Evolutionary conservation across 2,329 filamentous ascomycete species (phyloP).

Genomic region (Aspergillus sp.): DNA sequence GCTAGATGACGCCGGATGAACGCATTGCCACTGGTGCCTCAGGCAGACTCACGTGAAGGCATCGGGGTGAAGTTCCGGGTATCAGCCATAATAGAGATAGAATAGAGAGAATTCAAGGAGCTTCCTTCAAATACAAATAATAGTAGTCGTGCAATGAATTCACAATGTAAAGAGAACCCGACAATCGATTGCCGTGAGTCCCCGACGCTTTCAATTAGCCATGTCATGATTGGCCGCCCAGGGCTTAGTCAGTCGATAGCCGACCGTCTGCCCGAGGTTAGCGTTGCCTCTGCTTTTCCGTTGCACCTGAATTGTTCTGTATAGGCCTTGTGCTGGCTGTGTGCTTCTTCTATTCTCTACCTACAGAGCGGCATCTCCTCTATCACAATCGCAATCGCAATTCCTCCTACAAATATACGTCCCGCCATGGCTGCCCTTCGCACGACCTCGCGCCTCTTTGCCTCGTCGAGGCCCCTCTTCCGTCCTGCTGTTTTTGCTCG

Average conservation of each 20-base stretch:
- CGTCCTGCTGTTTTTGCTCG: slow-evolving; percentile 34
- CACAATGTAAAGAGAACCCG: neutral
- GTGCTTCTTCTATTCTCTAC: neutral
- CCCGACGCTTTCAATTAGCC: slow-evolving; percentile 34
- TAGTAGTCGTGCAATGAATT: too few species aligned
- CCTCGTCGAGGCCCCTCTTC: slow-evolving; percentile 38
- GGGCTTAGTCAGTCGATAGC: slow-evolving; percentile 25
- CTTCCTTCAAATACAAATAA: too few species aligned
- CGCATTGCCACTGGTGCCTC: slow-evolving; percentile 1
- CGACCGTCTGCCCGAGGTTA: slow-evolving; percentile 33
- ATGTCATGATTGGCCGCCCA: slow-evolving; percentile 20
- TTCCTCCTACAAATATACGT: slow-evolving; percentile 2
- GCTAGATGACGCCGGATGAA: neutral
- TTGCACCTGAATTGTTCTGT: neutral
- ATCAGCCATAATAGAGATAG: neutral
- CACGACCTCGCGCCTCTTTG: slow-evolving; percentile 40
- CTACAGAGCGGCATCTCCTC: too few species aligned
- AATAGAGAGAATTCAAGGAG: neutral
- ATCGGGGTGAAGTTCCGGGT: neutral
- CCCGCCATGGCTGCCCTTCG: slow-evolving; percentile 44
- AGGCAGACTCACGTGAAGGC: neutral
- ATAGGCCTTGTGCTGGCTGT: neutral
- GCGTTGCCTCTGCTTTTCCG: slow-evolving; percentile 3
- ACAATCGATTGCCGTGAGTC: slow-evolving; percentile 24
- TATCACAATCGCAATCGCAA: too few species aligned